Evolutionary conservation across 106 monocot species (phyloP).

Genomic region (Gastrodia elata): DNA sequence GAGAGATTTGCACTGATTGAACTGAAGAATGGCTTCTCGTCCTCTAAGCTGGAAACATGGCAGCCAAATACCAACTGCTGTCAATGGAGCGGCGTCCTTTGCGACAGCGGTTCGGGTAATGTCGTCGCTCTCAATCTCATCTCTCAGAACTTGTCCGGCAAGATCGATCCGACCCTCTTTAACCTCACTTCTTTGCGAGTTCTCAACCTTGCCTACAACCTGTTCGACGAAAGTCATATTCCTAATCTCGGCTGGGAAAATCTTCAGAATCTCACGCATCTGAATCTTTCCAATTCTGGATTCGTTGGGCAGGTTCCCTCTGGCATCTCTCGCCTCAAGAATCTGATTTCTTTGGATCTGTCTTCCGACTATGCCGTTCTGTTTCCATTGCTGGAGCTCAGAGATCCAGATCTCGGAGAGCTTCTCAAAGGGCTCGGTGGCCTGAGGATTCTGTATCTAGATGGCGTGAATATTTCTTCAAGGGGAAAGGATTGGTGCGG

Average conservation of each 20-base stretch:
- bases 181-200: conserved; percentile 31
- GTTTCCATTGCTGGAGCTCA: conserved; percentile 8
- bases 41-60: conserved; percentile 23
- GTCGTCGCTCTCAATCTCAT: conserved; percentile 48
- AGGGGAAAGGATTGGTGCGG: conserved; percentile 14
- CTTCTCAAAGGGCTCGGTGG: conserved; percentile 22
- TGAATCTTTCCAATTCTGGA: conserved; percentile 46
- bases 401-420: neutral
- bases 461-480: neutral
- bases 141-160: conserved; percentile 18
- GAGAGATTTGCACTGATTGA: neutral
- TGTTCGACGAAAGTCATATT: conserved; percentile 13
- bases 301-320: conserved; percentile 33
- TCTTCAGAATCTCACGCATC: conserved; percentile 23
- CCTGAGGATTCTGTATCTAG: conserved; percentile 20
- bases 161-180: conserved; percentile 23
- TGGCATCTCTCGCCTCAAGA: conserved; percentile 21
- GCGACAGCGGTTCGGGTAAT: conserved; percentile 11
- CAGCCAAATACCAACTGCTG: conserved; percentile 30
- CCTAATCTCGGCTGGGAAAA: conserved; percentile 4
- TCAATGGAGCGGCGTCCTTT: conserved; percentile 43
- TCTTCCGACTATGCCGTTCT: conserved; percentile 7
- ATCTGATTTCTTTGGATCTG: conserved; percentile 34
- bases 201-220: conserved; percentile 32
- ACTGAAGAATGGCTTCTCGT: conserved; percentile 8